Evolutionary conservation across 495 filamentous ascomycete genomes (phyloP).

Genomic region (Bryoglossum gracile): DNA sequence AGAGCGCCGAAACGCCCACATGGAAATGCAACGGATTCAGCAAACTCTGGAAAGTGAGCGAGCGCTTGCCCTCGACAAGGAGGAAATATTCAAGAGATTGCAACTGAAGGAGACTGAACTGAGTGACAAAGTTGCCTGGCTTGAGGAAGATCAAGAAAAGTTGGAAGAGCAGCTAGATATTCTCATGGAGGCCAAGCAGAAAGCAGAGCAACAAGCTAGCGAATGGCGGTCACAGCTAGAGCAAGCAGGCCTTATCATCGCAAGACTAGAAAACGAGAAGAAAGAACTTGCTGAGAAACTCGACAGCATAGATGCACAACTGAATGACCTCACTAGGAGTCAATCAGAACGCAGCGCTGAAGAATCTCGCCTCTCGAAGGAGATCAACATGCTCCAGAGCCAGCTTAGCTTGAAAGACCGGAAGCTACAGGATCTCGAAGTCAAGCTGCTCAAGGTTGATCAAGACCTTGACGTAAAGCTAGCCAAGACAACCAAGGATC

Average conservation of each 20-base stretch:
- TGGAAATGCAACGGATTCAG: constrained; percentile 81
- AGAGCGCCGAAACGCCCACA: constrained; percentile 77
- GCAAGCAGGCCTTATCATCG: constrained; percentile 82
- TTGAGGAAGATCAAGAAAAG: constrained; percentile 90
- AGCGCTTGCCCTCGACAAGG: constrained; percentile 90
- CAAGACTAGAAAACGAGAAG: constrained; percentile 78
- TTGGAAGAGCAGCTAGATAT: constrained; percentile 91
- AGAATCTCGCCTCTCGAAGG: constrained; percentile 66
- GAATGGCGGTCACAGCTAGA: constrained; percentile 75
- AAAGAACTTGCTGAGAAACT: constrained; percentile 60
- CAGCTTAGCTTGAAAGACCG: constrained; percentile 84
- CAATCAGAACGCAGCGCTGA: constrained; percentile 63
- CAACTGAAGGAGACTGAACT: constrained; percentile 83
- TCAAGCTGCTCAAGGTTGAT: constrained; percentile 74
- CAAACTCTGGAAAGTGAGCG: constrained; percentile 93
- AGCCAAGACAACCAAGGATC: constrained; percentile 70
- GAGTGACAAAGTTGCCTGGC: constrained; percentile 82
- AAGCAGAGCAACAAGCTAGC: constrained; percentile 77
- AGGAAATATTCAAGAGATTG: constrained; percentile 95
- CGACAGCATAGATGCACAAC: constrained; percentile 55
- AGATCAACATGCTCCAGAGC: constrained; percentile 87
- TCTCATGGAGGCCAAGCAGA: constrained; percentile 82
- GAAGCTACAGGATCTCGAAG: constrained; percentile 81
- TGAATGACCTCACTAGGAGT: constrained; percentile 57
- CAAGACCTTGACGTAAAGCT: constrained; percentile 88